Percentiles rank a stretch among this genome's conserved stretches.
These are phyloP conservation scores for Cicer yamashitae DNA, from an alignment of 306 rosid species.

Conservation along the genomic window DNA sequence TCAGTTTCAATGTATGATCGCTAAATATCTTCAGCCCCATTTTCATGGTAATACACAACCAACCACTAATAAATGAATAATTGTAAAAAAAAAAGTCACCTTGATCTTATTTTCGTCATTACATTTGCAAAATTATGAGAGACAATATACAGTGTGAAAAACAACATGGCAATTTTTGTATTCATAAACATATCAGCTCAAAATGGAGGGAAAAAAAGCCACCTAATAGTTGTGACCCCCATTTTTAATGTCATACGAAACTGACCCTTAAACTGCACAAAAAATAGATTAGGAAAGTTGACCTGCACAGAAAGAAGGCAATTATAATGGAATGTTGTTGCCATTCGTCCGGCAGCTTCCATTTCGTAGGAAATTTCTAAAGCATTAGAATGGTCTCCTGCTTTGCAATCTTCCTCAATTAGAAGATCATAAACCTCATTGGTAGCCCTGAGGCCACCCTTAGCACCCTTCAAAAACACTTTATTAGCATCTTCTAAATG, in stretches of 20 bases:
- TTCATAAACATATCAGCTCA: not conserved
- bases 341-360: conserved; percentile 99
- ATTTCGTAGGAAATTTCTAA: conserved; percentile 84
- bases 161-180: not conserved
- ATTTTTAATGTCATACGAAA: conserved; percentile 6
- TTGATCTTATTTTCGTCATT: conserved; percentile 27
- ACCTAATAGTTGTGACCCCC: conserved; percentile 9
- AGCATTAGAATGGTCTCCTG: conserved; percentile 89
- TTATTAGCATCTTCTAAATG: conserved; percentile 82
- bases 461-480: conserved; percentile 84
- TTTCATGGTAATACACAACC: conserved; percentile 1
- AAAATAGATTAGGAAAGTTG: conserved; percentile 36
- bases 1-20: conserved; percentile 1
- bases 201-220: not conserved
- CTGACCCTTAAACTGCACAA: conserved; percentile 1
- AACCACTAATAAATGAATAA: not conserved
- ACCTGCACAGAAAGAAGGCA: conserved; percentile 95
- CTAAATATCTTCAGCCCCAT: not conserved
- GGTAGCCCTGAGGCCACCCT: conserved; percentile 81
- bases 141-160: not conserved
- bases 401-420: conserved; percentile 81
- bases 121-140: conserved; percentile 5
- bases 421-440: conserved; percentile 81
- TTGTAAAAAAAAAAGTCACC: not conserved
- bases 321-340: conserved; percentile 93